Percentiles rank a stretch among this genome's conserved stretches.
phyloP scores from a whole-genome alignment of 208 protist species.

The Trypanosoma avium region DNA sequence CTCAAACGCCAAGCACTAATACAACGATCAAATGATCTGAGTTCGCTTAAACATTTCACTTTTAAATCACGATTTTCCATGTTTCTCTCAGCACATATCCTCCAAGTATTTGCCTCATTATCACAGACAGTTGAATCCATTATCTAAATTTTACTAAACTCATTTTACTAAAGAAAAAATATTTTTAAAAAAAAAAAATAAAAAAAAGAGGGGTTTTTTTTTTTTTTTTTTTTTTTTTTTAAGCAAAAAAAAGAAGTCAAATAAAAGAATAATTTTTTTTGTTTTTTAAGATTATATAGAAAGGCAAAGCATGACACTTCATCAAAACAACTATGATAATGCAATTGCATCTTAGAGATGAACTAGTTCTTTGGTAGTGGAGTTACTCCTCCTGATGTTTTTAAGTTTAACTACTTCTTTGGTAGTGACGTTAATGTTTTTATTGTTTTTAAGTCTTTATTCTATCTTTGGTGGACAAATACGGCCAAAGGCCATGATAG shows the following conservation, averaged over 20 bases:
- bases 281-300: too few relatives aligned
- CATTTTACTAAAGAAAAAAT: too few relatives aligned
- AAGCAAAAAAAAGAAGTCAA: neutral
- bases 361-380: too few relatives aligned
- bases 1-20: constrained; percentile 47
- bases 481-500: constrained; percentile 51
- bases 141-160: constrained; percentile 19
- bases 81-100: constrained; percentile 59
- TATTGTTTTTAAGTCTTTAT: too few relatives aligned
- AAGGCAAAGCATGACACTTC: too few relatives aligned
- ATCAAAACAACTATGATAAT: too few relatives aligned
- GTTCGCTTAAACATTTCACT: constrained; percentile 31
- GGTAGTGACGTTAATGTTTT: neutral
- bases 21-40: constrained; percentile 58
- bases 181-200: neutral
- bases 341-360: too few relatives aligned
- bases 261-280: neutral
- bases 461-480: constrained; percentile 31
- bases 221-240: constrained; percentile 1
- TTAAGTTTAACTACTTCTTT: too few relatives aligned
- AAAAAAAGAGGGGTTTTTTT: neutral
- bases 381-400: too few relatives aligned
- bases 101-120: constrained; percentile 58
- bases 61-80: constrained; percentile 36
- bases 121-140: constrained; percentile 53